These are phyloP conservation scores for Globisporangium spinosum DNA, from an alignment of 352 stramenopile species.

Conservation along the genomic window DNA sequence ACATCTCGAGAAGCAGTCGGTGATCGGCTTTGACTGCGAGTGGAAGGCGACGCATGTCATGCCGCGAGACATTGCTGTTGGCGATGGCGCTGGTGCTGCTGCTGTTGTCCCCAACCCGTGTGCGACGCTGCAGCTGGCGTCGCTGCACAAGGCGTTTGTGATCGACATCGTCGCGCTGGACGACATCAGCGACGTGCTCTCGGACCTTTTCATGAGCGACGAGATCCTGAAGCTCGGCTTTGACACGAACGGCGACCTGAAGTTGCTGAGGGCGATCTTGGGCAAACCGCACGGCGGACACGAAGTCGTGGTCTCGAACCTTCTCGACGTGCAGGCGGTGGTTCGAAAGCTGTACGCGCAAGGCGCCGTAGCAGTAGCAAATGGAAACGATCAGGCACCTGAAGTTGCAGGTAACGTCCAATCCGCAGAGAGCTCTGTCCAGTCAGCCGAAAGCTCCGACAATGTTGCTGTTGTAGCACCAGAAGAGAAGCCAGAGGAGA, in stretches of 20 bases:
- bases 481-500: not conserved
- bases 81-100: not conserved
- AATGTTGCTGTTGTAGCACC: not conserved
- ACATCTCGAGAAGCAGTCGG: conserved; percentile 36
- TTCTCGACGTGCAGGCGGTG: conserved; percentile 58
- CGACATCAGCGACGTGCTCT: conserved; percentile 27
- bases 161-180: conserved; percentile 57
- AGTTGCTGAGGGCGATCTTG: conserved; percentile 49
- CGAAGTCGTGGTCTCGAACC: conserved; percentile 38
- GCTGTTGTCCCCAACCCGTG: conserved; percentile 32
- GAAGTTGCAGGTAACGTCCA: conserved; percentile 13
- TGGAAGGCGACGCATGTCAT: conserved; percentile 58
- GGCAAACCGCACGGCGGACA: conserved; percentile 11
- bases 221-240: conserved; percentile 70
- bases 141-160: conserved; percentile 50
- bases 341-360: conserved; percentile 30
- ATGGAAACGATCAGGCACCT: not conserved
- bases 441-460: conserved; percentile 4
- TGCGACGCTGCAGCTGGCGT: conserved; percentile 68
- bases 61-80: not conserved
- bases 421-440: not conserved
- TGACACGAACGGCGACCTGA: conserved; percentile 61
- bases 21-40: conserved; percentile 77
- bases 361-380: not conserved
- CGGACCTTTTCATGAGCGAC: conserved; percentile 40